Evolutionary conservation across 768 basidiomycete species (phyloP).

Genomic region (Scleroderma bovista): DNA sequence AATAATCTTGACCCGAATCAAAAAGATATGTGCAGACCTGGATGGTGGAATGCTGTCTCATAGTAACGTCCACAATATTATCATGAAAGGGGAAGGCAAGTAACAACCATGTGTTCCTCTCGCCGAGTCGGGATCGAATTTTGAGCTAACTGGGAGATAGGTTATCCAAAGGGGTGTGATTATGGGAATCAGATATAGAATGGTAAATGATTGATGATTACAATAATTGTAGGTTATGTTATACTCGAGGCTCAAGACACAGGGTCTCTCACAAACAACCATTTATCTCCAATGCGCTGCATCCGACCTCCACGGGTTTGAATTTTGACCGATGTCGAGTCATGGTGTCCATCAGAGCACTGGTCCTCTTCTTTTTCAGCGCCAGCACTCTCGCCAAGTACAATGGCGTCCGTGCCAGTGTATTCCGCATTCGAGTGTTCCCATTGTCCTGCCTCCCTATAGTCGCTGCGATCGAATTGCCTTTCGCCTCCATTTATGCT

Average conservation of each 20-base stretch:
- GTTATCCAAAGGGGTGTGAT: too few species aligned
- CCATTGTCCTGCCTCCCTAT: slow-evolving; percentile 38
- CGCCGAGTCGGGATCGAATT: too few species aligned
- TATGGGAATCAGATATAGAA: too few species aligned
- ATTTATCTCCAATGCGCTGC: slow-evolving; percentile 67
- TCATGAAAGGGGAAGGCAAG: too few species aligned
- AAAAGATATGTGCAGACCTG: too few species aligned
- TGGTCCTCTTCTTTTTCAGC: slow-evolving; percentile 10
- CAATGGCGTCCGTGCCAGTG: slow-evolving; percentile 61
- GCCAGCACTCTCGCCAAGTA: slow-evolving; percentile 45
- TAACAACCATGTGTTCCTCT: too few species aligned
- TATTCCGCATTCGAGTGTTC: slow-evolving; percentile 27
- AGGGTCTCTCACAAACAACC: slow-evolving; percentile 52
- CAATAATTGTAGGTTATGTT: slow-evolving; percentile 18
- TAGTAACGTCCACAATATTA: too few species aligned
- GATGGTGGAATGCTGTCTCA: too few species aligned
- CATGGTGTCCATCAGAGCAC: slow-evolving; percentile 1
- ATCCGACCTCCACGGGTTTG: slow-evolving; percentile 42
- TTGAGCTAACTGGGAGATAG: too few species aligned
- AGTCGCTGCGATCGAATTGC: slow-evolving; percentile 38
- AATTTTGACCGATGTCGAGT: neutral
- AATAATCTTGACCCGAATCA: too few species aligned
- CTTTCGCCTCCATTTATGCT: slow-evolving; percentile 26
- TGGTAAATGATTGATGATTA: slow-evolving; percentile 1
- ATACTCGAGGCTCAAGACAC: slow-evolving; percentile 17